Evolutionary conservation across 2,329 filamentous ascomycete species (phyloP).

Genomic region (Neofusicoccum parvum): DNA sequence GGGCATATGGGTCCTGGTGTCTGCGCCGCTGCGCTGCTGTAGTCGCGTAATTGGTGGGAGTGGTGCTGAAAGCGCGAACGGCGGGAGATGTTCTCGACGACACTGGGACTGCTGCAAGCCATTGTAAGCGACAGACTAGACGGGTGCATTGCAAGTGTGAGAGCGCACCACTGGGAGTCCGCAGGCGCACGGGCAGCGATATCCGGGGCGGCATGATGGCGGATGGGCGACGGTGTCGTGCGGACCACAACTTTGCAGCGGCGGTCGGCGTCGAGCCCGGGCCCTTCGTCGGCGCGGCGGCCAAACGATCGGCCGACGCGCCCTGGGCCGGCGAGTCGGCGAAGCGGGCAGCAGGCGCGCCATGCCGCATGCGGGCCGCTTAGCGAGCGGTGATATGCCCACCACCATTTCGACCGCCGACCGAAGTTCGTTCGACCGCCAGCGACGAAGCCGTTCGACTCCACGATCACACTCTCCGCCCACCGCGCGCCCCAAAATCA

Average conservation of each 20-base stretch:
- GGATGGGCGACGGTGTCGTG: neutral
- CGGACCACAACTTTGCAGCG: conserved; percentile 14
- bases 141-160: neutral
- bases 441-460: conserved; percentile 28
- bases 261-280: neutral
- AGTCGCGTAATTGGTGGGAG: conserved; percentile 62
- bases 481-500: conserved; percentile 35
- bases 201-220: conserved; percentile 52
- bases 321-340: neutral
- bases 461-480: conserved; percentile 22
- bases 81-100: conserved; percentile 50
- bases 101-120: neutral
- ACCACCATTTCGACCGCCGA: conserved; percentile 22
- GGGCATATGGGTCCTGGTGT: conserved; percentile 76
- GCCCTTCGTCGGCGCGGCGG: conserved; percentile 5
- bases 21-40: conserved; percentile 53
- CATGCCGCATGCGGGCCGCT: conserved; percentile 24
- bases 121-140: neutral
- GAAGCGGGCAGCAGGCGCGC: neutral
- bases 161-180: conserved; percentile 40
- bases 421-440: conserved; percentile 22
- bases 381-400: conserved; percentile 25
- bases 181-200: conserved; percentile 46
- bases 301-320: conserved; percentile 16
- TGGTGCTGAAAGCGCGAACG: conserved; percentile 61